Evolutionary conservation across 2,329 filamentous ascomycete species (phyloP).

Genomic region (Sclerotinia subarctica): DNA sequence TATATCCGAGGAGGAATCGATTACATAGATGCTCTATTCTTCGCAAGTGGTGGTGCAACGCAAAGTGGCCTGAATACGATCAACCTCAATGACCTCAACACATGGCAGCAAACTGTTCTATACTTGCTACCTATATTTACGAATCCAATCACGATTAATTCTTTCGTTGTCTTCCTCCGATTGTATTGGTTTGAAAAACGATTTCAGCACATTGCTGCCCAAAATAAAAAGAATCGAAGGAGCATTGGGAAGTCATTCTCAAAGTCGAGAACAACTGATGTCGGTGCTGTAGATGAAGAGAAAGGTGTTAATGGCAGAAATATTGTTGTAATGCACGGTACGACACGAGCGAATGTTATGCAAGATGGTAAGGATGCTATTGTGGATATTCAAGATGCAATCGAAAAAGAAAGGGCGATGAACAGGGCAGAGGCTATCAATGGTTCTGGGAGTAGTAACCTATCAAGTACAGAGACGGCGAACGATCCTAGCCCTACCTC

Average conservation of each 20-base stretch:
- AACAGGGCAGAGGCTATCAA: constrained; percentile 26
- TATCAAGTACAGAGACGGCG: constrained; percentile 24
- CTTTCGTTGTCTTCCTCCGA: constrained; percentile 84
- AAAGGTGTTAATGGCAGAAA: constrained; percentile 61
- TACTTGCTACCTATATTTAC: constrained; percentile 69
- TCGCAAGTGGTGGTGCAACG: constrained; percentile 79
- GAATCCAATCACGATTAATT: constrained; percentile 81
- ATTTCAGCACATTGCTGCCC: constrained; percentile 78
- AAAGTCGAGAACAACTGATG: constrained; percentile 48
- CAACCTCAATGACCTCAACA: constrained; percentile 63
- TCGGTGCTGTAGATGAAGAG: constrained; percentile 44
- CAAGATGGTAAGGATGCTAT: constrained; percentile 58
- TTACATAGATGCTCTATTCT: constrained; percentile 88
- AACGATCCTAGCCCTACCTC: constrained; percentile 16
- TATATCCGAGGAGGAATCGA: constrained; percentile 60
- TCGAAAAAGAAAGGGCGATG: constrained; percentile 26
- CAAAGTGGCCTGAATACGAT: constrained; percentile 90
- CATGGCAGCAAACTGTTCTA: constrained; percentile 70
- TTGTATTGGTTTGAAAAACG: constrained; percentile 98
- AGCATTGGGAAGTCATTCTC: constrained; percentile 62
- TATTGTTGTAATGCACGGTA: constrained; percentile 64
- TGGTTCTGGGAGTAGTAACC: constrained; percentile 24
- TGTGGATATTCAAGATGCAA: constrained; percentile 18
- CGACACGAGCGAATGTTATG: constrained; percentile 49
- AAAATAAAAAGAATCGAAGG: constrained; percentile 64